A percentile compares a stretch with the other conserved stretches of the same genome.
Evolutionary conservation across 2,329 filamentous ascomycete species (phyloP).

Genomic region (Aureobasidium sp.): DNA sequence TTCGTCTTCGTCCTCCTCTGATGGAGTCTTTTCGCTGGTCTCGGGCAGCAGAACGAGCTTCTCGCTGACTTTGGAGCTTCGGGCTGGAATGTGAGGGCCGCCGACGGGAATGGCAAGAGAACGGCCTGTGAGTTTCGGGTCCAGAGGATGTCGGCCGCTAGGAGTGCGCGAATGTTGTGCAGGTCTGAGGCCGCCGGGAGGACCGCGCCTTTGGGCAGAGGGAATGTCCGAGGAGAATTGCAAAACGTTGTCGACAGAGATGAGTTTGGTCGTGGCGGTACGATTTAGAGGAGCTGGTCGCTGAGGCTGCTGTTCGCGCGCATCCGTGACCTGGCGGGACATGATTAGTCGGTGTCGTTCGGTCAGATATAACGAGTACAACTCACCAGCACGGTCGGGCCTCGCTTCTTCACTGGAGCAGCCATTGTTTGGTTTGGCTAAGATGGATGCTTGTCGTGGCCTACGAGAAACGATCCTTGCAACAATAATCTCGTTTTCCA

Average conservation of each 20-base stretch:
- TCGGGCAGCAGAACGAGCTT: slow-evolving; percentile 94
- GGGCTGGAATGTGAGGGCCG: slow-evolving; percentile 56
- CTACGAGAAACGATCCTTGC: background rate
- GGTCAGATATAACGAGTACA: no score
- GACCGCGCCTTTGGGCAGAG: slow-evolving; percentile 77
- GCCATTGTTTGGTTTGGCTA: slow-evolving; percentile 1
- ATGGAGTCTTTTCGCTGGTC: slow-evolving; percentile 44
- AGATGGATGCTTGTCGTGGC: background rate
- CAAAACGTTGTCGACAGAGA: slow-evolving; percentile 87
- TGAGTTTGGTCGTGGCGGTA: slow-evolving; percentile 53
- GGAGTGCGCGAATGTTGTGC: slow-evolving; percentile 38
- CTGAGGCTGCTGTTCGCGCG: slow-evolving; percentile 38
- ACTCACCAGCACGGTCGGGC: slow-evolving; percentile 35
- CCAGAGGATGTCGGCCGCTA: slow-evolving; percentile 42
- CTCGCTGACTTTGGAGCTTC: slow-evolving; percentile 90
- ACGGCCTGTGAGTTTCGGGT: slow-evolving; percentile 48
- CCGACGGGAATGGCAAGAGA: slow-evolving; percentile 36
- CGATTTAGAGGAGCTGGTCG: slow-evolving; percentile 28
- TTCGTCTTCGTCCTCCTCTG: slow-evolving; percentile 32
- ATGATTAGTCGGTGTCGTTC: background rate
- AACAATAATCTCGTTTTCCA: background rate
- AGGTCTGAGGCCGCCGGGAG: slow-evolving; percentile 45
- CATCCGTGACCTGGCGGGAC: slow-evolving; percentile 45
- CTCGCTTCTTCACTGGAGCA: slow-evolving; percentile 21
- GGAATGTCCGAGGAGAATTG: slow-evolving; percentile 92